Evolutionary conservation across 208 protist genomes (phyloP), one percentile per base, ranked within the genome.

Genomic region (Acanthamoeba sp.): DNA sequence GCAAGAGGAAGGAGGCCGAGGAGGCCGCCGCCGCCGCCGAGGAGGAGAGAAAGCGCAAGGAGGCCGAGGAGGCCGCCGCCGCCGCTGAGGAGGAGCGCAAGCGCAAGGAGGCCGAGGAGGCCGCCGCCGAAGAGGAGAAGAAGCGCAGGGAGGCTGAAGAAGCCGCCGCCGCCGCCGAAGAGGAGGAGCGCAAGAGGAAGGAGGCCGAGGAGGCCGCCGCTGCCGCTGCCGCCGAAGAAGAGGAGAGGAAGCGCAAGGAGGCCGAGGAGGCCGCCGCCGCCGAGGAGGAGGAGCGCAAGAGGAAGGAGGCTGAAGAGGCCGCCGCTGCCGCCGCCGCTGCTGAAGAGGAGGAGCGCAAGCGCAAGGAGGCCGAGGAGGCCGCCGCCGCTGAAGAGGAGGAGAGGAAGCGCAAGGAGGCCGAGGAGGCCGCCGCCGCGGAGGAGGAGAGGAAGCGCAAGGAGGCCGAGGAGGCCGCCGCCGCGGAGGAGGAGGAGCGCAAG

Each of bases 401-500:
- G 40, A 5, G 73, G 1, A 82, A 82, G 73, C 1, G 73, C 2
- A 42, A 50, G 40, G 73, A 82, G 73, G 73, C 73, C 71, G 71
- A 82, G 36, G 71, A 82, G 20, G 71, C 71, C 27, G 73, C 34
- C 34, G 73, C 10, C 0, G n/a, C n/a, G n/a, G 73, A 82, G 24
- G 73, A 82, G 32, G 73, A 82, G 40, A 5, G 73, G 10, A 82
- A 50, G 73, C 20, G 38, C 12, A 20, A 32, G 29, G 64, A 71
- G 64, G 64, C 64, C 64, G 64, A 71, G n/a, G 62, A 71, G 62
- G 62, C 62, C 32, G 64, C 64, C 64, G 64, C 64, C 29, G 64
- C 64, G n/a, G 64, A 71, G n/a, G 64, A 71, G n/a, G 64, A 71
- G n/a, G 64, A 71, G 64, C 27, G 64, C 29, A 71, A 71, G 62